Conservation (phyloP, 208 protist genomes). For the Trichomonas gallinae region DNA sequence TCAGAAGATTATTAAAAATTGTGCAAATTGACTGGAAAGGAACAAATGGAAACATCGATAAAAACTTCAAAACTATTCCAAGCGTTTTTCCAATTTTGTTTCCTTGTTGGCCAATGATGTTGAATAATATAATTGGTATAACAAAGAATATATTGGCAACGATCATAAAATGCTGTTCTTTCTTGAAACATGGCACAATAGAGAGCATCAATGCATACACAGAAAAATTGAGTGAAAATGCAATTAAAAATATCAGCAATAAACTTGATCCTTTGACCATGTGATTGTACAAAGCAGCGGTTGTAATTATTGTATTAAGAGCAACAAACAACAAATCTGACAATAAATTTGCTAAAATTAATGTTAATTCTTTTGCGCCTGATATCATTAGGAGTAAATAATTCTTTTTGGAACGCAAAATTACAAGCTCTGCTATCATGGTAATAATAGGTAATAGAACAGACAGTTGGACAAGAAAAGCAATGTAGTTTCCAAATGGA, state of each 20-base stretch:
- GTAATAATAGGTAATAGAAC: too few relatives aligned
- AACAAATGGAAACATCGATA: too few relatives aligned
- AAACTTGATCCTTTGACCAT: neutral
- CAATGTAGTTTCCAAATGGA: too few relatives aligned
- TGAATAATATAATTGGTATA: too few relatives aligned
- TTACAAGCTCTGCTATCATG: neutral
- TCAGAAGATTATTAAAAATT: too few relatives aligned
- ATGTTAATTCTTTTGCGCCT: neutral
- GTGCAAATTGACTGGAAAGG: too few relatives aligned
- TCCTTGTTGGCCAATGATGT: too few relatives aligned
- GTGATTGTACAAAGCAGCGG: neutral
- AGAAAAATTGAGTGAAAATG: neutral
- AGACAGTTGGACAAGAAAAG: too few relatives aligned
- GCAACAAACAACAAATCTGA: neutral
- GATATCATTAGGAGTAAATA: neutral
- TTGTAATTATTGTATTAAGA: neutral
- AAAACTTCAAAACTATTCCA: too few relatives aligned
- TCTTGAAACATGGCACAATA: neutral
- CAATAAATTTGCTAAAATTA: neutral
- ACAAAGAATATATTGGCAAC: too few relatives aligned
- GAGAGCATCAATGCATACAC: neutral
- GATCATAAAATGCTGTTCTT: too few relatives aligned
- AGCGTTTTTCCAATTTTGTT: too few relatives aligned
- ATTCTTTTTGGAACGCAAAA: neutral
- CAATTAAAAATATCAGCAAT: neutral